Base-by-base conservation (phyloP, 257 asterid species). In the Catharanthus roseus region DNA sequence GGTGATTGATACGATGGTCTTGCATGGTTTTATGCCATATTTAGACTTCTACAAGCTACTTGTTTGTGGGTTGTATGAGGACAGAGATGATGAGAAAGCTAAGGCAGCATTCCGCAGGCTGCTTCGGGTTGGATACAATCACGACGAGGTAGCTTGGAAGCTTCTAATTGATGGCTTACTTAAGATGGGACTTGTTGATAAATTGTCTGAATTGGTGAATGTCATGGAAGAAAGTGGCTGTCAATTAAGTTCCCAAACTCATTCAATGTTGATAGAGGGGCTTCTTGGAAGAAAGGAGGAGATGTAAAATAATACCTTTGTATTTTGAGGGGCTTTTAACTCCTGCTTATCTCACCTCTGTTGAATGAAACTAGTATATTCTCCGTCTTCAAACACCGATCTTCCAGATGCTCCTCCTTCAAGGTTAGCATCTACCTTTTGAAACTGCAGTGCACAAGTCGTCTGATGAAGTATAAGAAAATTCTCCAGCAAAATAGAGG, bases 61-160 rank as follows among this genome's bases (percentile, higher is more conserved):
- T 75, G 73, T 90, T 58, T 86, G 93, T 57, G 93, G 91, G 68
- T 77, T 90, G 10, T 88, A 86, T 82, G 83, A 76, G 28, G 80
- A 77, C 45, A 91, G 92, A 50, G 68, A 67, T 67, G 77, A 67
- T 67, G 88, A 77, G 58, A 77, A 77, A 79, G 95, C 93, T 50
- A 82, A 80, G 75, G 70, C 49, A 65, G 76, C 72, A 76, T 88
- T 90, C 67, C 74, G 72, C 62, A 71, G 33, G 84, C 79, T 90
- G 65, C 85, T 90, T 78, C 79, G 77, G 9, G 62, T 79, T 78
- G 96, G 88, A 65, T 90, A 83, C 80, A 90, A 90, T 81, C 76
- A 82, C 71, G 95, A 88, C 80, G 91, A 90, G 72, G 78, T 88
- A 58, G 93, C 85, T 62, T 90, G 96, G 95, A 88, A 83, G 73